Evolutionary conservation across 768 basidiomycete species (phyloP), one percentile per base, ranked within the genome.

Genomic region (Amanita muscaria): DNA sequence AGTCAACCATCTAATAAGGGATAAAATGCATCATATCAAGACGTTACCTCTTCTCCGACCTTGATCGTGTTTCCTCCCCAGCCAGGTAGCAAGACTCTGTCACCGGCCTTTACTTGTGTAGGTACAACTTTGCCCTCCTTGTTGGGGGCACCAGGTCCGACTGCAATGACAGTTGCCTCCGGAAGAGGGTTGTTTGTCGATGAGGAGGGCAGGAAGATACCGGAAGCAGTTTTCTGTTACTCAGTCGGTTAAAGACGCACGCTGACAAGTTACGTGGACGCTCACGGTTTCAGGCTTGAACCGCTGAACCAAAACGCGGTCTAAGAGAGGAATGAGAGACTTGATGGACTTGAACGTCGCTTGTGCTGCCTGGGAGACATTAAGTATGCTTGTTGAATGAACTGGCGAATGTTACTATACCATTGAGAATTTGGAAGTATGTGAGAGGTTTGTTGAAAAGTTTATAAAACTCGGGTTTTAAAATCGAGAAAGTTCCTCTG

Each of bases 61-160:
- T 99, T 99, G 65, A 99, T 91, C 12, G 88, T 62, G 59, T 82
- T 92, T 9, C 96, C 96, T 42, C 96, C 96, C 88, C 94, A 99
- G 4, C 88, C 89, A 10, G 96, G 94, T 3, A 99, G 70, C 41
- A 99, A 72, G 12, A 98, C 93, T 8, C 87, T 75, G 69, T 98
- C 96, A 30, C 94, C 94, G 14, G 85, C 74, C 67, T 84, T 80
- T 37, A 98, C 93, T 14, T 68, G 61, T 5, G 83, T 77, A 2
- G 90, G 86, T 14, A 83, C 65, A 7, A 94, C 42, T 9, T 70
- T 60, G 25, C 94, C 94, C 2, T 88, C 78, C 70, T 89, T 90
- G 71, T 87, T 77, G 16, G 80, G 84, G n/a, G 86, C 86, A 24
- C 96, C 96, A 25, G 94, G 94, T 45, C 94, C 94, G 38, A 88